Evolutionary conservation across 495 filamentous ascomycete species (phyloP).

Genomic region (Daldinia childiae): DNA sequence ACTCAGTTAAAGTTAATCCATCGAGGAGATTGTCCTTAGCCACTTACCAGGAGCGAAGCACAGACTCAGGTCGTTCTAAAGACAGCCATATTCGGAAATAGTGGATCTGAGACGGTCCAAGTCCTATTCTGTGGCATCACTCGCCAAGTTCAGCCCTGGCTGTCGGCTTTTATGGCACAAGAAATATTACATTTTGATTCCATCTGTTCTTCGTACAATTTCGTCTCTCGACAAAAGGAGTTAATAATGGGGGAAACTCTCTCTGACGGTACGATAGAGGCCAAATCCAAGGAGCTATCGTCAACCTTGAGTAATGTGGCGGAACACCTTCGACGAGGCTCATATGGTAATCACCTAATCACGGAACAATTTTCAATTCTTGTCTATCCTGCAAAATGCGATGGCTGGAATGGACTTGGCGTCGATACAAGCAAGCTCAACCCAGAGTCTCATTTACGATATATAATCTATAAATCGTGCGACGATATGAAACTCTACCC

Average conservation of each 20-base stretch:
- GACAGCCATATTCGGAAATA: slow-evolving; percentile 42
- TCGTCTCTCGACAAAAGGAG: slow-evolving; percentile 17
- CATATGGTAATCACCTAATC: slow-evolving; percentile 48
- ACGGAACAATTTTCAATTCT: slow-evolving; percentile 50
- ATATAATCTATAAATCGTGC: slow-evolving; percentile 48
- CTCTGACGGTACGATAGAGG: slow-evolving; percentile 33
- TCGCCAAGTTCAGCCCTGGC: slow-evolving; percentile 44
- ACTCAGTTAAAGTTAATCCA: neutral
- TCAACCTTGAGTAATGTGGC: slow-evolving; percentile 42
- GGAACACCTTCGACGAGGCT: slow-evolving; percentile 42
- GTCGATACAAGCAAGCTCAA: slow-evolving; percentile 33
- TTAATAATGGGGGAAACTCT: slow-evolving; percentile 32
- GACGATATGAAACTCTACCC: slow-evolving; percentile 31
- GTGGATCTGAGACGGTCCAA: slow-evolving; percentile 20
- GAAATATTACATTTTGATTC: slow-evolving; percentile 47
- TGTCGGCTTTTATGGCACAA: slow-evolving; percentile 47
- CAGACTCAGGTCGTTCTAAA: slow-evolving; percentile 44
- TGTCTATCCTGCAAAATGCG: slow-evolving; percentile 52
- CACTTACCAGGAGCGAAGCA: slow-evolving; percentile 37
- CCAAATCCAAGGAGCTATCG: slow-evolving; percentile 25
- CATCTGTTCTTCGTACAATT: slow-evolving; percentile 45
- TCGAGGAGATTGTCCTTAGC: slow-evolving; percentile 31
- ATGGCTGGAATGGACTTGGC: slow-evolving; percentile 48
- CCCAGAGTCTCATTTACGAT: slow-evolving; percentile 44
- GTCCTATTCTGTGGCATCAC: slow-evolving; percentile 49